These are phyloP conservation scores for Zostera marina DNA, from an alignment of 116 monocot species.

Conservation along the genomic window DNA sequence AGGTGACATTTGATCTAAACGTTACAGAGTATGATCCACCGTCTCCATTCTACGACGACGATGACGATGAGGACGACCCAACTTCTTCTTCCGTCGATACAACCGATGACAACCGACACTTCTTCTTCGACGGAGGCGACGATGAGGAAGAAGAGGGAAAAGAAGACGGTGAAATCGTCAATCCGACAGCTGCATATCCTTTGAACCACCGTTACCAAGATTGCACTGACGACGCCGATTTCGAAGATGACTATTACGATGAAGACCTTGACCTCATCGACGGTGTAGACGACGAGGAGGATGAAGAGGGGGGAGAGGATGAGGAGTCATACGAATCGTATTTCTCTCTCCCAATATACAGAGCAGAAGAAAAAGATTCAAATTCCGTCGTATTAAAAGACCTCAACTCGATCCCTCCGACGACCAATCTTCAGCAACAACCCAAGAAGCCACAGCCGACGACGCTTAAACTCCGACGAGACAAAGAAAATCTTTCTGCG, in stretches of 20 bases:
- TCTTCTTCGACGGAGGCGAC: background rate
- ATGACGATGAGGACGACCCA: background rate
- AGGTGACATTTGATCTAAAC: slow-evolving; percentile 81
- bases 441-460: background rate
- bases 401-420: slow-evolving; percentile 12
- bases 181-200: slow-evolving; percentile 10
- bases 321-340: slow-evolving; percentile 76
- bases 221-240: slow-evolving; percentile 31
- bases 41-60: slow-evolving; percentile 4
- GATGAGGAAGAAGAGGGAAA: slow-evolving; percentile 4
- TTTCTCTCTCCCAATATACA: slow-evolving; percentile 48
- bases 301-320: slow-evolving; percentile 16
- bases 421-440: background rate
- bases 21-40: slow-evolving; percentile 42
- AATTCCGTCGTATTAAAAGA: slow-evolving; percentile 8
- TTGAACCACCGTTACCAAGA: slow-evolving; percentile 65
- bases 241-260: slow-evolving; percentile 10
- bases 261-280: background rate
- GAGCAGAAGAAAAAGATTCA: slow-evolving; percentile 13
- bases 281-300: background rate
- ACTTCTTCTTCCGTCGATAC: background rate
- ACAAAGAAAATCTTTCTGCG: slow-evolving; percentile 1
- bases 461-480: background rate
- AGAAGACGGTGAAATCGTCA: slow-evolving; percentile 1
- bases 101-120: background rate